Base-by-base conservation (phyloP, 2,329 filamentous ascomycete genomes). In the Setomelanomma holmii region DNA sequence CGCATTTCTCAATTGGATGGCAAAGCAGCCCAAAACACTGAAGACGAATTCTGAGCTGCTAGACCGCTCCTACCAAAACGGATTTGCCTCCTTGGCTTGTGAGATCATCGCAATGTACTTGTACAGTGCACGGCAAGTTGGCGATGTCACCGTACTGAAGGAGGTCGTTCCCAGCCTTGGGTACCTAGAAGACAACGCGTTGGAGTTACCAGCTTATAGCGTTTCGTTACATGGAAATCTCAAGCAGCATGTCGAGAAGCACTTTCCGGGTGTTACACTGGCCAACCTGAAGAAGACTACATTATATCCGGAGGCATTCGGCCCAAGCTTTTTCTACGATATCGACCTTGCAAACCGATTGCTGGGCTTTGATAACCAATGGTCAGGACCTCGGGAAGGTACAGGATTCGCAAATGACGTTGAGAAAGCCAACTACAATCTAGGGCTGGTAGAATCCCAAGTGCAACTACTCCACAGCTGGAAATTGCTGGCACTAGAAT, bases 391-490 rank as follows among this genome's bases (percentile, higher is more conserved):
- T 79, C 61, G 83, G 36, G 51, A 64, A 49, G 68, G 85, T 48
- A 84, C 88, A 64, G 93, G 93, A 0, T 96, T 96, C 75, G 83
- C 84, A 56, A 84, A 85, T 42, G 95, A 99, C 71, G 88, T 99
- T 76, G 85, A 88, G 66, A 86, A 87, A 55, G 95, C 93, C 36
- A 99, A 99, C 73, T 79, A 89, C 56, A 98, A 99, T 73, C 75
- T 99, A 45, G 96, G 93, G 20, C 80, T 96, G 27, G 91, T 99
- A 27, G 92, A 98, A 72, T 90, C 93, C 20, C 92, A 99, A 78
- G 88, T 95, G 60, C 84, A 86, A 38, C 84, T 99, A 16, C 89
- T 97, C 58, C 87, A 91, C 64, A 89, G 91, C 49, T 98, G 93
- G 91, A 93, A 96, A 72, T 87, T 91, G 53, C 82, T 99, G 7